Conservation (phyloP, 148 eudicot genomes). For the Beta vulgaris region DNA sequence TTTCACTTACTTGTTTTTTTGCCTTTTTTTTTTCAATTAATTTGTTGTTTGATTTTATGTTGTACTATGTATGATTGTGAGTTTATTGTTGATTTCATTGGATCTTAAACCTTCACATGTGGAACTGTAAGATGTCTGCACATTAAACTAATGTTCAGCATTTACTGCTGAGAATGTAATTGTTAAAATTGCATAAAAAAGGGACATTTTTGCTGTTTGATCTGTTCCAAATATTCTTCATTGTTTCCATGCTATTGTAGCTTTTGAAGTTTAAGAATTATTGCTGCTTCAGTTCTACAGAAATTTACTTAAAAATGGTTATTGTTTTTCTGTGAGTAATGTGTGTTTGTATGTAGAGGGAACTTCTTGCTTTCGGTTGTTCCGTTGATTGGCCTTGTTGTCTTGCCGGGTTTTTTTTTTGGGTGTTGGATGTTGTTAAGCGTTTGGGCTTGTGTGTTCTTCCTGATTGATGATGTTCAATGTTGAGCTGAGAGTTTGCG, state of each 20-base stretch:
- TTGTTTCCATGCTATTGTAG: neutral
- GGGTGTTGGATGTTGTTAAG: neutral
- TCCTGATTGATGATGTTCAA: neutral
- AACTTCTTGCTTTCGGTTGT: neutral
- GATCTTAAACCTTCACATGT: slow-evolving; percentile 2
- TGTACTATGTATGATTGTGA: neutral
- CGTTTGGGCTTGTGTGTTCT: neutral
- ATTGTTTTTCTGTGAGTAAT: neutral
- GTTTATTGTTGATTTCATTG: neutral
- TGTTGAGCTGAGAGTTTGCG: neutral
- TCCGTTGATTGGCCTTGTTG: neutral
- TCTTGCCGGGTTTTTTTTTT: neutral
- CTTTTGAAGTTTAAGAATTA: no score
- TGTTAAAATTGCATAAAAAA: neutral
- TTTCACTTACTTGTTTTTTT: neutral
- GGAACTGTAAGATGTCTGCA: neutral
- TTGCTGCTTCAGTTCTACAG: no score
- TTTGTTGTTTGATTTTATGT: neutral
- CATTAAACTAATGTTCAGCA: no score
- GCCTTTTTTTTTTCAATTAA: neutral
- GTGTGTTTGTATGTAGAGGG: neutral
- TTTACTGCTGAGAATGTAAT: neutral
- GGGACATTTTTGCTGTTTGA: neutral
- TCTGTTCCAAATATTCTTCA: neutral
- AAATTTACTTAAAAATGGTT: no score